Percentiles rank a stretch among this genome's conserved stretches.
Conservation (phyloP, 108 stramenopile species). For the Skeletonema costatum region DNA sequence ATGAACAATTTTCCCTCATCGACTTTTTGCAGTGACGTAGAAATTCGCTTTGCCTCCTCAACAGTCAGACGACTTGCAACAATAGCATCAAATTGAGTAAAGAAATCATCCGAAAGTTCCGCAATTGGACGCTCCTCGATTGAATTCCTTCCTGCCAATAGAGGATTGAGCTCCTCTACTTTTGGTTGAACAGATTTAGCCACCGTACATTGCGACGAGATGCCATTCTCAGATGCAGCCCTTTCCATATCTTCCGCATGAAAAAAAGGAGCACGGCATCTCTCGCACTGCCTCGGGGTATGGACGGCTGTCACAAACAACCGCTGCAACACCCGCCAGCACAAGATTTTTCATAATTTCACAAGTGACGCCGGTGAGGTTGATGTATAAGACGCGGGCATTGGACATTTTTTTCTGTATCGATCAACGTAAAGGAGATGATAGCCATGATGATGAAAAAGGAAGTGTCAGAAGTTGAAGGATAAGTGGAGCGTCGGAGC, state of each 20-base stretch:
- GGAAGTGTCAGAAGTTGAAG: not conserved
- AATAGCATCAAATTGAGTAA: conserved; percentile 79
- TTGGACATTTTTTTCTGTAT: conserved; percentile 79
- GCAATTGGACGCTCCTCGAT: conserved; percentile 55
- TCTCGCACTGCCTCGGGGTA: conserved; percentile 57
- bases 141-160: conserved; percentile 76
- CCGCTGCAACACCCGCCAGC: conserved; percentile 88
- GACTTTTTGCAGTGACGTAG: conserved; percentile 27
- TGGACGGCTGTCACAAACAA: conserved; percentile 79
- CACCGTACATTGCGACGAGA: conserved; percentile 48
- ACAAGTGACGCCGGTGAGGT: conserved; percentile 80
- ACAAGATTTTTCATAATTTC: conserved; percentile 94
- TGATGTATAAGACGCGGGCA: conserved; percentile 88
- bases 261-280: conserved; percentile 56
- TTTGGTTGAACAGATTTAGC: conserved; percentile 70
- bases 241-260: conserved; percentile 41
- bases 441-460: not conserved
- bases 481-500: not conserved
- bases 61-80: conserved; percentile 75
- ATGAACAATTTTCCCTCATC: conserved; percentile 56
- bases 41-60: conserved; percentile 63
- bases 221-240: conserved; percentile 3
- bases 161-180: conserved; percentile 90
- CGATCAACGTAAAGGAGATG: not conserved
- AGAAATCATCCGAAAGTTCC: conserved; percentile 63